Conservation (phyloP, 768 basidiomycete species). For the Collybia nuda region DNA sequence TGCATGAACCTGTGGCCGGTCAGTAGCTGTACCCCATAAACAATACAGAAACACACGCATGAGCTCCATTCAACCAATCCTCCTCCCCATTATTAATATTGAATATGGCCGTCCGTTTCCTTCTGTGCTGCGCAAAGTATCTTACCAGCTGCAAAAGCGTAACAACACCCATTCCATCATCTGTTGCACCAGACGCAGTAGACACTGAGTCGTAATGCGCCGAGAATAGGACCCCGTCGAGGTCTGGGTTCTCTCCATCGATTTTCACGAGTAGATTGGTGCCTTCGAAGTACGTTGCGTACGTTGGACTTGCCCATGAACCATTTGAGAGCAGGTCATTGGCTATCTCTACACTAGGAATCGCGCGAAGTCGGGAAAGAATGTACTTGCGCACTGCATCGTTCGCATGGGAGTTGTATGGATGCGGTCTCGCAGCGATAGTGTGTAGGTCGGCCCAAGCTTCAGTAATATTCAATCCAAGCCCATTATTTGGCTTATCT, state of each 20-base stretch:
- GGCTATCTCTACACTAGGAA: constrained; percentile 49
- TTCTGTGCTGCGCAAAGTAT: constrained; percentile 31
- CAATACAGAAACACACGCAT: constrained; percentile 38
- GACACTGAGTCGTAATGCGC: constrained; percentile 83
- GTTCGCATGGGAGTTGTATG: constrained; percentile 76
- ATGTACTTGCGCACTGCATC: constrained; percentile 63
- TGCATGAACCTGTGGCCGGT: constrained; percentile 52
- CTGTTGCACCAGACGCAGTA: constrained; percentile 71
- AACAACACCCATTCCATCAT: constrained; percentile 39
- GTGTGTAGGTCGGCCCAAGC: too few species aligned
- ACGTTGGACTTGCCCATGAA: constrained; percentile 35
- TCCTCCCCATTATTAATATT: constrained; percentile 90
- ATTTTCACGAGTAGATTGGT: constrained; percentile 68
- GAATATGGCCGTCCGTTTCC: constrained; percentile 63
- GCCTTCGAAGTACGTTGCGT: constrained; percentile 55
- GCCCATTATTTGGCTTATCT: too few species aligned
- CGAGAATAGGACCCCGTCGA: constrained; percentile 56
- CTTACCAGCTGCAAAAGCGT: constrained; percentile 42
- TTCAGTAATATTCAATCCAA: too few species aligned
- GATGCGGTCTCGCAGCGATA: constrained; percentile 68
- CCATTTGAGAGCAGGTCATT: constrained; percentile 49
- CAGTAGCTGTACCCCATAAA: not conserved
- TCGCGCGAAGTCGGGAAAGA: constrained; percentile 46
- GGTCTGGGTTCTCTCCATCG: constrained; percentile 42
- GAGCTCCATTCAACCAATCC: constrained; percentile 71